Conservation (phyloP, 2,329 filamentous ascomycete species). For the Penicillium sp. region DNA sequence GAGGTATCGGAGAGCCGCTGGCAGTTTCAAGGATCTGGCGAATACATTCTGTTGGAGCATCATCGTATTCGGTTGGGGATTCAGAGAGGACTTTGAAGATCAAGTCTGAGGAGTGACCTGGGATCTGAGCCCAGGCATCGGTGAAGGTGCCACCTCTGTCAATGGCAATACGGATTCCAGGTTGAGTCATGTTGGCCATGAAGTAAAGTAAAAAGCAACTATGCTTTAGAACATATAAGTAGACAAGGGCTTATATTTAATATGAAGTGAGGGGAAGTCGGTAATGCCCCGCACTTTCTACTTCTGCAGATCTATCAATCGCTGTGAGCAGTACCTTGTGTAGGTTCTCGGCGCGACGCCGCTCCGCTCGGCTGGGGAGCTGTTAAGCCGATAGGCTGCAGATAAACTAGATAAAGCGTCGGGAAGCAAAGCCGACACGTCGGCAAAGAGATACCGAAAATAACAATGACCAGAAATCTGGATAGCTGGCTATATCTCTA, state of each 20-base stretch:
- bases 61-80: slow-evolving; percentile 29
- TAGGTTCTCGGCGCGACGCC: neutral
- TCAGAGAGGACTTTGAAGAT: slow-evolving; percentile 34
- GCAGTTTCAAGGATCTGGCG: slow-evolving; percentile 63
- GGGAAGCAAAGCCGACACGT: neutral
- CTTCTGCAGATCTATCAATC: neutral
- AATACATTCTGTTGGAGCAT: slow-evolving; percentile 75
- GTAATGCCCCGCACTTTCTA: neutral
- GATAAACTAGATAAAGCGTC: neutral
- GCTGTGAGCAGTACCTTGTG: neutral
- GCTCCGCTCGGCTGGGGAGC: neutral
- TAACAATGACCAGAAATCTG: neutral
- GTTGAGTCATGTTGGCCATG: neutral
- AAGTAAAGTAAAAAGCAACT: neutral
- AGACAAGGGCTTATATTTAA: neutral
- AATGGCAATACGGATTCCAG: neutral
- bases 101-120: slow-evolving; percentile 21
- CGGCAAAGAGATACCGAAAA: neutral
- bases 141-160: slow-evolving; percentile 33
- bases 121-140: slow-evolving; percentile 27
- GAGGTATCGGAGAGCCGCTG: slow-evolving; percentile 17
- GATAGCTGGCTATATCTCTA: too few species aligned
- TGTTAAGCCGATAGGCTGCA: neutral
- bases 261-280: neutral
- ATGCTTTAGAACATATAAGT: neutral